These are phyloP conservation scores for Lactifluus volemus DNA, from an alignment of 768 basidiomycete species.

Conservation along the genomic window DNA sequence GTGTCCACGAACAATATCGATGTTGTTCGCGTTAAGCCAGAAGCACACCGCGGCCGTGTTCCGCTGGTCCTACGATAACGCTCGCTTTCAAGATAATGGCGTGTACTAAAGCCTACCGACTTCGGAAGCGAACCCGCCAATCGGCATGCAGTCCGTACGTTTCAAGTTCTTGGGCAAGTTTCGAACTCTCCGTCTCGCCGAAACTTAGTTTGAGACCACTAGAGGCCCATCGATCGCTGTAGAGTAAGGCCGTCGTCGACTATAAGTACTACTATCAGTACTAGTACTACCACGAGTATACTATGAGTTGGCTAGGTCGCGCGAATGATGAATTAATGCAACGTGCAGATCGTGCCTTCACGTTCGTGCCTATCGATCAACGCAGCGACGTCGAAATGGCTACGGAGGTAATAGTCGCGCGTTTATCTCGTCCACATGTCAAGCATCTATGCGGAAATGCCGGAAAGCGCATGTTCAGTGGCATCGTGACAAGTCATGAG, in stretches of 20 bases:
- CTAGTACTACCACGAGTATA: background rate
- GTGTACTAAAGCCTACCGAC: too few relatives aligned
- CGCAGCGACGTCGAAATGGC: slow-evolving; percentile 1
- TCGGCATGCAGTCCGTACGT: background rate
- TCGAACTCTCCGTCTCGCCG: background rate
- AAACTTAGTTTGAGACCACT: too few relatives aligned
- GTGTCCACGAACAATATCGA: background rate
- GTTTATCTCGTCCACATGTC: background rate
- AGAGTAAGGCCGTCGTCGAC: background rate
- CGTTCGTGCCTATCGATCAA: slow-evolving; percentile 14
- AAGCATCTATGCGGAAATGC: background rate
- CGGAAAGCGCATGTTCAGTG: background rate
- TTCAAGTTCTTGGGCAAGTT: background rate
- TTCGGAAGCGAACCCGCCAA: background rate
- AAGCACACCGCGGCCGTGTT: background rate
- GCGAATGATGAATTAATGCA: background rate
- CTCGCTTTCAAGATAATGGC: background rate
- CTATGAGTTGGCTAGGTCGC: background rate
- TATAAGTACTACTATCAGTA: background rate
- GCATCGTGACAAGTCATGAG: background rate
- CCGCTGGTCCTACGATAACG: background rate
- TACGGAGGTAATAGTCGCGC: background rate
- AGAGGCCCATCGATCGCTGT: background rate
- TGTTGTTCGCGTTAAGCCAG: background rate
- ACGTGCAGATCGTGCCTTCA: slow-evolving; percentile 12